Percentiles rank a stretch among this genome's conserved stretches.
These are phyloP conservation scores for Lithospermum erythrorhizon DNA, from an alignment of 257 asterid genomes.

Conservation along the genomic window DNA sequence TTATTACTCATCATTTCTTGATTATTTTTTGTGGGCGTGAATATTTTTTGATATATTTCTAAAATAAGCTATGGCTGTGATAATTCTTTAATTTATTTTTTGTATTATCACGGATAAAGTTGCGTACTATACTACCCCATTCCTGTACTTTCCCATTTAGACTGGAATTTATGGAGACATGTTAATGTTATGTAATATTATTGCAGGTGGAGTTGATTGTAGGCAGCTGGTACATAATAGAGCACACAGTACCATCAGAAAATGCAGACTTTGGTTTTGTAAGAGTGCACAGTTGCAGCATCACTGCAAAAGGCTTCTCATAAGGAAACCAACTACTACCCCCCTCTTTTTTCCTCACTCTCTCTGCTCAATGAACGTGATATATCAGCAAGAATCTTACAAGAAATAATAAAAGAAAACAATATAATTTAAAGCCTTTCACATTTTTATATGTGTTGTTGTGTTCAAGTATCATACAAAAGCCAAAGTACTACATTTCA, in stretches of 20 bases:
- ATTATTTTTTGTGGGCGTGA: background rate
- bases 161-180: too few relatives aligned
- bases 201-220: background rate
- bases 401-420: background rate
- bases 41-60: background rate
- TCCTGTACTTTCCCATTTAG: too few relatives aligned
- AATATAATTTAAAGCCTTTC: background rate
- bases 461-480: slow-evolving; percentile 1
- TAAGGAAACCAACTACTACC: slow-evolving; percentile 5
- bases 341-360: too few relatives aligned
- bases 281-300: slow-evolving; percentile 3
- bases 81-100: too few relatives aligned
- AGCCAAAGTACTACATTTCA: slow-evolving; percentile 23
- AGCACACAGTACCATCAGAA: slow-evolving; percentile 3
- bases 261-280: slow-evolving; percentile 9
- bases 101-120: too few relatives aligned
- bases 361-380: too few relatives aligned
- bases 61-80: background rate
- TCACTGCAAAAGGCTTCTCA: slow-evolving; percentile 17
- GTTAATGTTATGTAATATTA: too few relatives aligned
- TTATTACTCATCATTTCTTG: background rate
- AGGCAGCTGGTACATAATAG: background rate
- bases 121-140: too few relatives aligned
- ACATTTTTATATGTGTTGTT: background rate
- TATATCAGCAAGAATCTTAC: background rate